Base-by-base conservation (phyloP, 176 grass and related monocot species). In the Bonia amplexicaulis region DNA sequence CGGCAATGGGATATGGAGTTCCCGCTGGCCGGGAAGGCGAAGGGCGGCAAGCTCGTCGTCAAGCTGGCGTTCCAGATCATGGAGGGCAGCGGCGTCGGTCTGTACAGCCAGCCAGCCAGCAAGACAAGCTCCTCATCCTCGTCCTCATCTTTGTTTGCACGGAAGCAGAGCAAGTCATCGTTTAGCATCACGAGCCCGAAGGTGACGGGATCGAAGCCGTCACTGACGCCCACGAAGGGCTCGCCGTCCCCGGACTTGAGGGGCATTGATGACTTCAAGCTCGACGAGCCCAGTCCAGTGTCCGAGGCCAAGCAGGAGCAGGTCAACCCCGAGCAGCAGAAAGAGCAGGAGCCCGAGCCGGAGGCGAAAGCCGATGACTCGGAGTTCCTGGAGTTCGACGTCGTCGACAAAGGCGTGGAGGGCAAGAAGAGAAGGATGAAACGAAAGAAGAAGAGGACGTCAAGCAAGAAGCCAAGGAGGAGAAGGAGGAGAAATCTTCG, bases 41-140 rank as follows among this genome's bases (percentile, higher is more conserved):
- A 99, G 79, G 96, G 96, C 17, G 93, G 91, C 6, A 88, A 99
- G 42, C 79, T 99, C 57, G 52, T 92, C 9, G 79, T 94, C 66
- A 99, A 94, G 74, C 73, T 99, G n/a, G 82, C 91, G 13, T 99
- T 96, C 74, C 96, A 99, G 89, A 89, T 96, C 52, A 99, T 99
- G 90, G 96, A 99, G 12, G 90, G 94, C 35, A 84, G 91, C 13
- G 93, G 96, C 41, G 84, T 91, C 41, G 96, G 86, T n/a, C 57
- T 99, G 17, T 99, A 96, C 81, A 96, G 72, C 53, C 91, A 94
- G 35, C 71, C 86, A 1, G 37, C 25, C 5, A 60, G 63, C n/a
- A 89, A 78, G 26, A 74, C 63, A n/a, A 46, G 57, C 23, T 76
- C 82, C 0, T 86, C 77, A 2, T 71, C 80, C 2, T 74, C 71